Percentiles rank a stretch among this genome's conserved stretches.
These are phyloP conservation scores for Mortierella antarctica DNA, from an alignment of 192 early-diverging fungal species.

Conservation along the genomic window DNA sequence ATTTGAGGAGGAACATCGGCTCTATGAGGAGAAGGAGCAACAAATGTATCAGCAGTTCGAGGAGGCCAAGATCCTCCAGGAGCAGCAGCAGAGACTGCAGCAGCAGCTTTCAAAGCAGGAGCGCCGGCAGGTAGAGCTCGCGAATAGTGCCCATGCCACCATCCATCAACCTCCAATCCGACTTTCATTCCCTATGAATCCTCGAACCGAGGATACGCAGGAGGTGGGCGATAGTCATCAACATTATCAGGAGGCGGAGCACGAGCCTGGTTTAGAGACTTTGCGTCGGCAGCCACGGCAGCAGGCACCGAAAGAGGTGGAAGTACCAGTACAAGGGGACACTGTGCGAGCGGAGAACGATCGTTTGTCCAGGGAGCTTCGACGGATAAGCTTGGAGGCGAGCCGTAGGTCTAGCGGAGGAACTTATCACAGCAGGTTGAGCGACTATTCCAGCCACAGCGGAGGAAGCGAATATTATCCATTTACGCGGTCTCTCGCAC, in stretches of 20 bases:
- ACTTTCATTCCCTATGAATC: constrained; percentile 26
- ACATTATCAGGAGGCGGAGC: not conserved
- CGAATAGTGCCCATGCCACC: constrained; percentile 20
- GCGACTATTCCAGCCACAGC: constrained; percentile 1
- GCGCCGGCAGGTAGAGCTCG: constrained; percentile 22
- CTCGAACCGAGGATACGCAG: constrained; percentile 4
- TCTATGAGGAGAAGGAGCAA: not conserved
- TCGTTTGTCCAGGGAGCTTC: constrained; percentile 25
- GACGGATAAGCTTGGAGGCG: constrained; percentile 28
- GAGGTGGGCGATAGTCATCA: not conserved
- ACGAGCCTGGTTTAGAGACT: not conserved
- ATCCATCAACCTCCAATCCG: constrained; percentile 40
- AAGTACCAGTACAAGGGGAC: constrained; percentile 1
- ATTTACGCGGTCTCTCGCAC: constrained; percentile 12
- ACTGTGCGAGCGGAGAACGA: not conserved
- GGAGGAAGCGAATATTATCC: constrained; percentile 13
- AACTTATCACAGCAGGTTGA: not conserved
- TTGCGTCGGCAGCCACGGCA: not conserved
- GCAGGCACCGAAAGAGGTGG: constrained; percentile 19
- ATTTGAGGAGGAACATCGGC: not conserved
- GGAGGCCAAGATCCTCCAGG: constrained; percentile 38
- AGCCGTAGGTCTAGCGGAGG: constrained; percentile 13
- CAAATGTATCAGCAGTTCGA: constrained; percentile 29
- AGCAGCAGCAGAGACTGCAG: constrained; percentile 17
- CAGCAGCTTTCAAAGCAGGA: constrained; percentile 26